Percentiles rank a stretch among this genome's conserved stretches.
Conservation (phyloP, 257 asterid genomes). For the Misopates orontium region DNA sequence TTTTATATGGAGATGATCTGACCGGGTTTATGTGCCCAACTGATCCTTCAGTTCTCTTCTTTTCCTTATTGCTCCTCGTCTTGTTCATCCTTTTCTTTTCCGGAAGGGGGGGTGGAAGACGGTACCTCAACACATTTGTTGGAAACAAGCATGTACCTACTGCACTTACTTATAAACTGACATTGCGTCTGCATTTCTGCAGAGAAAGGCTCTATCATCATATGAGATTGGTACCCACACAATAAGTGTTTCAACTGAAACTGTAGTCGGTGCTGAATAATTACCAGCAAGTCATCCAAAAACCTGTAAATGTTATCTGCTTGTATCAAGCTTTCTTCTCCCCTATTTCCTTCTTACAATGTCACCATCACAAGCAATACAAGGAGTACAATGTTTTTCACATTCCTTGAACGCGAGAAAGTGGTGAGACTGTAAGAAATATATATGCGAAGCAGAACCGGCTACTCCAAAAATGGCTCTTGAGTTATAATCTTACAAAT, state of each 20-base stretch:
- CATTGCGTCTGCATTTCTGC: conserved; percentile 33
- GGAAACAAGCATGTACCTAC: not conserved
- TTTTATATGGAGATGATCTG: not conserved
- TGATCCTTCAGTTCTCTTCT: too few relatives aligned
- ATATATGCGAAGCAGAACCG: too few relatives aligned
- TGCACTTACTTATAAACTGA: conserved; percentile 2
- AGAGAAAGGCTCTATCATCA: conserved; percentile 62
- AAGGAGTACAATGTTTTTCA: not conserved
- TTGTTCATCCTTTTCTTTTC: too few relatives aligned
- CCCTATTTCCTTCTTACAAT: not conserved
- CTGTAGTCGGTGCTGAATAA: conserved; percentile 38
- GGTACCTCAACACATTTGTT: not conserved
- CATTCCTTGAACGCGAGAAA: conserved; percentile 9
- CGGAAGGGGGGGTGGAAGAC: too few relatives aligned
- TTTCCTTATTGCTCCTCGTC: too few relatives aligned
- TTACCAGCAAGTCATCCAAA: conserved; percentile 2
- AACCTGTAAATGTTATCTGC: conserved; percentile 15
- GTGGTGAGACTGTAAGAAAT: not conserved
- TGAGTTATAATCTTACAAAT: too few relatives aligned
- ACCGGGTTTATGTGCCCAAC: not conserved
- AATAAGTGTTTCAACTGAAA: conserved; percentile 41
- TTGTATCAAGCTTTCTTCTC: conserved; percentile 2
- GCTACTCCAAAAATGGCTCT: too few relatives aligned
- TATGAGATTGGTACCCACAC: conserved; percentile 44
- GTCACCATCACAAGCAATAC: conserved; percentile 1